Percentiles rank a stretch among this genome's conserved stretches.
These are phyloP conservation scores for Sclerospora graminicola DNA, from an alignment of 352 stramenopile genomes.

Conservation along the genomic window DNA sequence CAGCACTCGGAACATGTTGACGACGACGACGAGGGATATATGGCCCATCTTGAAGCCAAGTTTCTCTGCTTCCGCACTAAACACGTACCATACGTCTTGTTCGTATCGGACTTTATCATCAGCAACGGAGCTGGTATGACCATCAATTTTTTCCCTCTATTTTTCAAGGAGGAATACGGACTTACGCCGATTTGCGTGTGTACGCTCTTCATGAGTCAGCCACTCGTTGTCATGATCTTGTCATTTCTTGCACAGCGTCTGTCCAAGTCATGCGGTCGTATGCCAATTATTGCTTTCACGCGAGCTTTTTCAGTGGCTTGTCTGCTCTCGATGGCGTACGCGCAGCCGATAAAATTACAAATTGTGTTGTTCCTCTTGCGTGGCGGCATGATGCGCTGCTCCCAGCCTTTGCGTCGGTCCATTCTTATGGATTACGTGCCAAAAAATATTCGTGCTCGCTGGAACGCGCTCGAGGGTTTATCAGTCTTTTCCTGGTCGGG, in stretches of 20 bases:
- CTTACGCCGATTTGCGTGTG: neutral
- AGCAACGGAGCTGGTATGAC: neutral
- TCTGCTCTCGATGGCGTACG: conserved; percentile 56
- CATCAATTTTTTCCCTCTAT: neutral
- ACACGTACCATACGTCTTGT: neutral
- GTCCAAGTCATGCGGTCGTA: conserved; percentile 44
- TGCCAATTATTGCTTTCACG: conserved; percentile 67
- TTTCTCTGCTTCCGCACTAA: neutral
- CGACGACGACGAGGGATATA: neutral
- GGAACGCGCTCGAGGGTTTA: conserved; percentile 47
- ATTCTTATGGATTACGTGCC: conserved; percentile 77
- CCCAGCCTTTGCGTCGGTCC: conserved; percentile 62
- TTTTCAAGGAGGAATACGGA: neutral
- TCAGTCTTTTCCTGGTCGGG: conserved; percentile 50
- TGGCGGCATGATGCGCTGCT: conserved; percentile 78
- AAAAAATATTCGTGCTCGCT: conserved; percentile 44
- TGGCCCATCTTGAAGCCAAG: neutral
- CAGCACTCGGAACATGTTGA: neutral
- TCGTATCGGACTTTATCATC: neutral
- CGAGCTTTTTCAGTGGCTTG: conserved; percentile 44
- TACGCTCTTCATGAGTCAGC: neutral
- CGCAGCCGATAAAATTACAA: conserved; percentile 41
- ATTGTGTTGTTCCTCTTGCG: conserved; percentile 66
- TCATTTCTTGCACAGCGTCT: conserved; percentile 25
- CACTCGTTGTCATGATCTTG: neutral